These are phyloP conservation scores for Sclerotinia subarctica DNA, from an alignment of 2,329 filamentous ascomycete genomes.

Conservation along the genomic window DNA sequence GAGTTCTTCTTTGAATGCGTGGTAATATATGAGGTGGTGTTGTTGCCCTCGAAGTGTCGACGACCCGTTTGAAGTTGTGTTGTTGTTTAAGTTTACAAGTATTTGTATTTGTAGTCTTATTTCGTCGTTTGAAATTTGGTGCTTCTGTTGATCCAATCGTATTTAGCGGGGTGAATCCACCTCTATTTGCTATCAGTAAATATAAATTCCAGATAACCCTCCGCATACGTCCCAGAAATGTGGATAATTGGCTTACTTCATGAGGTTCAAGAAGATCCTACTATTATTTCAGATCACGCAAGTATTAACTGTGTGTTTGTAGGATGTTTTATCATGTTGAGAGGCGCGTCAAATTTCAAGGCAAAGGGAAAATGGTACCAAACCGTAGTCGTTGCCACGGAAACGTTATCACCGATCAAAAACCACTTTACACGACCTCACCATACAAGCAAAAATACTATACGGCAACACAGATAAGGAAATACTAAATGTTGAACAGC, in stretches of 20 bases:
- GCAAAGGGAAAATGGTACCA: neutral
- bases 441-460: neutral
- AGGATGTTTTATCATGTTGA: neutral
- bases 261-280: conserved; percentile 1
- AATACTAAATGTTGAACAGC: neutral
- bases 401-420: conserved; percentile 20
- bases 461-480: neutral
- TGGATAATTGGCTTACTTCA: conserved; percentile 20
- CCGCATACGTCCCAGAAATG: neutral
- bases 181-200: conserved; percentile 17
- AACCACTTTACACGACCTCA: conserved; percentile 18
- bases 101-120: neutral
- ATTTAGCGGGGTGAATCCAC: conserved; percentile 21
- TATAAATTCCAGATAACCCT: neutral
- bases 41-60: neutral
- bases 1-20: neutral
- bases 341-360: conserved; percentile 5
- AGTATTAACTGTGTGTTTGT: neutral
- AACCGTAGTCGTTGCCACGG: conserved; percentile 18
- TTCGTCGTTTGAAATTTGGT: conserved; percentile 18
- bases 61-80: neutral
- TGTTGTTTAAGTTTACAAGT: neutral
- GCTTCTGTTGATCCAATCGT: conserved; percentile 21
- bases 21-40: neutral
- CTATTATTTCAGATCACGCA: neutral